Evolutionary conservation across 495 filamentous ascomycete species (phyloP).

Genomic region (Eremomyces bilateralis): DNA sequence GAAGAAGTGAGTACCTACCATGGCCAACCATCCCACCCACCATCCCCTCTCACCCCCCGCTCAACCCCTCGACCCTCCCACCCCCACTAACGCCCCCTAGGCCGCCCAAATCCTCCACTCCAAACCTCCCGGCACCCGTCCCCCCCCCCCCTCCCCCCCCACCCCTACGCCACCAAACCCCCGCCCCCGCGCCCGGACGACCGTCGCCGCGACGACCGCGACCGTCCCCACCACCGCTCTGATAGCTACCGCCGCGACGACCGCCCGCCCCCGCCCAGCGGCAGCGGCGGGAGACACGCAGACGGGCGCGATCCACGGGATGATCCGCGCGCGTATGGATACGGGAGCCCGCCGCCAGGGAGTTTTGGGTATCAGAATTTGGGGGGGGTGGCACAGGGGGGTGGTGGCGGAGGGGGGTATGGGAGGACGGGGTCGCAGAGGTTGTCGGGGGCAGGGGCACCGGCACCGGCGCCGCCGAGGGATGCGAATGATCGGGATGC

Average conservation of each 20-base stretch:
- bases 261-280: background rate
- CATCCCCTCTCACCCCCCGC: background rate
- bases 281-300: conserved; percentile 4
- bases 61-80: conserved; percentile 1
- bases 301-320: conserved; percentile 5
- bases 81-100: too few relatives aligned
- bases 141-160: conserved; percentile 3
- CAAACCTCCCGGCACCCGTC: conserved; percentile 6
- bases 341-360: conserved; percentile 17
- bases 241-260: background rate
- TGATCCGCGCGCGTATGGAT: conserved; percentile 6
- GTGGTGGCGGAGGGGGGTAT: too few relatives aligned
- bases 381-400: too few relatives aligned
- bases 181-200: background rate
- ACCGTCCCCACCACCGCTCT: background rate
- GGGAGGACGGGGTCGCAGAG: too few relatives aligned
- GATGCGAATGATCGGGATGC: conserved; percentile 39
- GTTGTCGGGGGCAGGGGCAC: conserved; percentile 43
- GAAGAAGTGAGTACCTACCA: conserved; percentile 42
- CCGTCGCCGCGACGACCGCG: background rate
- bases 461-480: conserved; percentile 39
- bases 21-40: background rate
- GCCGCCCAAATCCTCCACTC: too few relatives aligned
- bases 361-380: conserved; percentile 18
- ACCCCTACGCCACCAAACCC: conserved; percentile 17